These are phyloP conservation scores for Petunia secreta DNA, from an alignment of 257 asterid species.

Conservation along the genomic window DNA sequence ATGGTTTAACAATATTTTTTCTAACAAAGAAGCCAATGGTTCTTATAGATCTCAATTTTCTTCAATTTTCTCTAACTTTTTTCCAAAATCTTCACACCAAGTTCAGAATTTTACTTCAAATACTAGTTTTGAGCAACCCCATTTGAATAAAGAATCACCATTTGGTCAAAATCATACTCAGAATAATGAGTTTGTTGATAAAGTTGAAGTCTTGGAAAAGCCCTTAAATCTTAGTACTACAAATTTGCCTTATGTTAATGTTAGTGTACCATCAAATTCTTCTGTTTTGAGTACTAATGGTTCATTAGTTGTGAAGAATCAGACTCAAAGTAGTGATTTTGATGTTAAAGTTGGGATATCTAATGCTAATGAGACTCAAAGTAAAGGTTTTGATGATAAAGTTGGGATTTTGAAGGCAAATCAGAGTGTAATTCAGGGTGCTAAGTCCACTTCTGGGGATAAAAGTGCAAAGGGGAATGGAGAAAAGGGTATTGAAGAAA, in stretches of 20 bases:
- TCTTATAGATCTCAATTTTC: slow-evolving; percentile 25
- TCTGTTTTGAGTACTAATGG: slow-evolving; percentile 31
- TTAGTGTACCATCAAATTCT: slow-evolving; percentile 24
- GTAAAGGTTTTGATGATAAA: slow-evolving; percentile 35
- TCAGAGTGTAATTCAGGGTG: slow-evolving; percentile 36
- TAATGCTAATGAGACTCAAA: slow-evolving; percentile 45
- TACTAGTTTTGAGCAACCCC: slow-evolving; percentile 22
- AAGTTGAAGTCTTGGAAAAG: slow-evolving; percentile 34
- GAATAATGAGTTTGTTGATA: slow-evolving; percentile 5
- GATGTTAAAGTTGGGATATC: slow-evolving; percentile 39
- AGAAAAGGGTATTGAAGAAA: slow-evolving; percentile 42
- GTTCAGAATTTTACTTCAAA: slow-evolving; percentile 29
- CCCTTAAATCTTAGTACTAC: slow-evolving; percentile 30
- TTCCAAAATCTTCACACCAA: slow-evolving; percentile 49
- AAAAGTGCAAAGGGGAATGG: slow-evolving; percentile 37
- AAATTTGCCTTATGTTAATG: slow-evolving; percentile 22
- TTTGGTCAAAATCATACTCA: slow-evolving; percentile 27
- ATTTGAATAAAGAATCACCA: slow-evolving; percentile 28
- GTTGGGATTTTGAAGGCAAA: slow-evolving; percentile 44
- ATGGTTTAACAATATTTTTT: slow-evolving; percentile 51
- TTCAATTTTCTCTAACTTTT: slow-evolving; percentile 41
- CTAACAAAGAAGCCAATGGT: slow-evolving; percentile 1
- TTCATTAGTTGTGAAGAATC: slow-evolving; percentile 37
- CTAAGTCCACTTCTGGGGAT: slow-evolving; percentile 23
- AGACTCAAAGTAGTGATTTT: slow-evolving; percentile 38